Conservation (phyloP, 2,329 filamentous ascomycete species). For the Pezizomycotina sp. region DNA sequence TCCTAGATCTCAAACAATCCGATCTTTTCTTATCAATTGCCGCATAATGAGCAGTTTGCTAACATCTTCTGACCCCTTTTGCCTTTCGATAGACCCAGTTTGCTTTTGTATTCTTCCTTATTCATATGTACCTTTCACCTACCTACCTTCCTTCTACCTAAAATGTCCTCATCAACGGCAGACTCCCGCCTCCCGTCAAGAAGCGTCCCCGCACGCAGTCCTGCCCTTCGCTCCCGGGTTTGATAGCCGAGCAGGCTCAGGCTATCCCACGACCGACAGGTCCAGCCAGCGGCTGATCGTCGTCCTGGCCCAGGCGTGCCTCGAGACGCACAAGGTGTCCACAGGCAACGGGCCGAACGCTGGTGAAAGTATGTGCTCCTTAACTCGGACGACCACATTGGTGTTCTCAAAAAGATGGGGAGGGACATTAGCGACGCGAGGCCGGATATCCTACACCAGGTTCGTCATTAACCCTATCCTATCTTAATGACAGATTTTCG, state of each 20-base stretch:
- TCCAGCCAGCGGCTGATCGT: constrained; percentile 84
- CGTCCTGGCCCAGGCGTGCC: constrained; percentile 86
- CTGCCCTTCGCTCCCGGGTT: constrained; percentile 79
- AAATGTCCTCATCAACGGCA: constrained; percentile 25
- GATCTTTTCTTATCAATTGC: too few relatives aligned
- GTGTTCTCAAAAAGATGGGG: constrained; percentile 99
- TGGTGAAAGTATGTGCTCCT: constrained; percentile 95
- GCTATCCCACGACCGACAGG: constrained; percentile 68
- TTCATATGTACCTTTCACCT: too few relatives aligned
- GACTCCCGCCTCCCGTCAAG: too few relatives aligned
- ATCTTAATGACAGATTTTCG: constrained; percentile 20
- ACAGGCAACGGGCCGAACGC: constrained; percentile 47
- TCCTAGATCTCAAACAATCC: too few relatives aligned
- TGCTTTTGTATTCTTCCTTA: too few relatives aligned
- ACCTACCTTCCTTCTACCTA: neutral
- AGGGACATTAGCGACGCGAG: constrained; percentile 94
- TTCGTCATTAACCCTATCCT: constrained; percentile 34
- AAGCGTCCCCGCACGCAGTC: constrained; percentile 65
- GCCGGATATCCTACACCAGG: constrained; percentile 97
- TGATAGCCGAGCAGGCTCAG: constrained; percentile 85
- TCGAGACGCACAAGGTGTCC: constrained; percentile 92
- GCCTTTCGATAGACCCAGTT: too few relatives aligned
- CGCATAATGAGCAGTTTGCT: too few relatives aligned
- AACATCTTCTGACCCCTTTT: too few relatives aligned
- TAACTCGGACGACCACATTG: constrained; percentile 98